These are phyloP conservation scores for Hevea brasiliensis DNA, from an alignment of 345 rosid species.

Conservation along the genomic window DNA sequence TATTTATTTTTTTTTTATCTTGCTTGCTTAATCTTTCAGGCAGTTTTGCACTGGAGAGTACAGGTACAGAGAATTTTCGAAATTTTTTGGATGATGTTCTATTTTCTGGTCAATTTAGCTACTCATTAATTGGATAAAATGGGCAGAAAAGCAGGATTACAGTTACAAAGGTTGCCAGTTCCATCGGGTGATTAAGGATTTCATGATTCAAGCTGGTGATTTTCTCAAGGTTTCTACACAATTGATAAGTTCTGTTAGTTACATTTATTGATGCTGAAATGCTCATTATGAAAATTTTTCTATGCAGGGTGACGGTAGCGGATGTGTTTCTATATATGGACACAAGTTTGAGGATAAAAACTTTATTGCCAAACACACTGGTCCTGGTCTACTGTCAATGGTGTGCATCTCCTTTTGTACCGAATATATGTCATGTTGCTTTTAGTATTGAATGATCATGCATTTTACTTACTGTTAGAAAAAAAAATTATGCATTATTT, in stretches of 20 bases:
- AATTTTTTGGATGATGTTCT: not conserved
- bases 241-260: not conserved
- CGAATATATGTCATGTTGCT: not conserved
- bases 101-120: not conserved
- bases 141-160: conserved; percentile 83
- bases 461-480: not conserved
- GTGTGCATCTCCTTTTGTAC: conserved; percentile 34
- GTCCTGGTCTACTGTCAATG: conserved; percentile 95
- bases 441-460: conserved; percentile 1
- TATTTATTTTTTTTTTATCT: not conserved
- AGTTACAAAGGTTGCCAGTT: conserved; percentile 93
- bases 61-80: conserved; percentile 45
- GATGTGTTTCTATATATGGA: conserved; percentile 82
- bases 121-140: not conserved
- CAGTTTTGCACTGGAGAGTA: conserved; percentile 95
- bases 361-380: conserved; percentile 88
- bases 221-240: conserved; percentile 59
- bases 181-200: conserved; percentile 92
- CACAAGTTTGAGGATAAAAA: conserved; percentile 87
- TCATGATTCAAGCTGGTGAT: conserved; percentile 97
- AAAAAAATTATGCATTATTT: not conserved
- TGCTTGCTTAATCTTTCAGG: conserved; percentile 42
- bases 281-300: not conserved
- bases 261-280: not conserved
- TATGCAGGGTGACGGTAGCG: conserved; percentile 93